These are phyloP conservation scores for Phyllosticta capitalensis DNA, from an alignment of 2,329 filamentous ascomycete species.

Conservation along the genomic window DNA sequence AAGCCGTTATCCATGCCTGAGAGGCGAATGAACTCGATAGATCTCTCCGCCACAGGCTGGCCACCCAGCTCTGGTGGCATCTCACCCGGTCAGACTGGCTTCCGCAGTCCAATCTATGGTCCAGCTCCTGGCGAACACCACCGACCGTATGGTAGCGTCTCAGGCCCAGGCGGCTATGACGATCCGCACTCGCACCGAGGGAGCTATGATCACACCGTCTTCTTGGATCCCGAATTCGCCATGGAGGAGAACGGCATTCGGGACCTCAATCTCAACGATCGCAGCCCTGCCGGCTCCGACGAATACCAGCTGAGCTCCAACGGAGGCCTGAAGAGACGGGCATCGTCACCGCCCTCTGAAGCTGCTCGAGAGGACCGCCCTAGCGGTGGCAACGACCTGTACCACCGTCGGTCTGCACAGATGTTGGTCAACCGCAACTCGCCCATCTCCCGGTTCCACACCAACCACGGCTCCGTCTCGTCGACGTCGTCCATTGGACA, in stretches of 20 bases:
- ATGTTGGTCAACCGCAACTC: constrained; percentile 47
- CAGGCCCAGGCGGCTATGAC: constrained; percentile 37
- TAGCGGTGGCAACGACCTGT: constrained; percentile 39
- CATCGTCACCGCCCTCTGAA: constrained; percentile 54
- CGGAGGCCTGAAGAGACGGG: constrained; percentile 53
- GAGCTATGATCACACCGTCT: constrained; percentile 51
- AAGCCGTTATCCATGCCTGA: constrained; percentile 39
- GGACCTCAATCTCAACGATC: constrained; percentile 45
- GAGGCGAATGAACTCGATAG: constrained; percentile 25
- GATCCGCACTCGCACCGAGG: constrained; percentile 47
- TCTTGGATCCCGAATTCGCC: constrained; percentile 42
- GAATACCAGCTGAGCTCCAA: constrained; percentile 36
- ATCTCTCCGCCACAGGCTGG: constrained; percentile 31
- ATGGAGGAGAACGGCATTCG: constrained; percentile 46
- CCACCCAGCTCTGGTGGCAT: constrained; percentile 32
- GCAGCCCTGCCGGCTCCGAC: constrained; percentile 36
- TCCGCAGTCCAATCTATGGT: constrained; percentile 34
- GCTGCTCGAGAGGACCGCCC: constrained; percentile 38
- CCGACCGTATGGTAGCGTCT: constrained; percentile 40
- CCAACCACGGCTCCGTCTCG: constrained; percentile 52
- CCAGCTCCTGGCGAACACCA: constrained; percentile 15
- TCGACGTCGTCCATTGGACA: constrained; percentile 52
- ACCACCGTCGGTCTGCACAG: constrained; percentile 46
- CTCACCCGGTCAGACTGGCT: constrained; percentile 34
- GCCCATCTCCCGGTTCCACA: constrained; percentile 44